phyloP scores from a whole-genome alignment of 139 green algal species.

The Edaphochlamys debaryana region DNA sequence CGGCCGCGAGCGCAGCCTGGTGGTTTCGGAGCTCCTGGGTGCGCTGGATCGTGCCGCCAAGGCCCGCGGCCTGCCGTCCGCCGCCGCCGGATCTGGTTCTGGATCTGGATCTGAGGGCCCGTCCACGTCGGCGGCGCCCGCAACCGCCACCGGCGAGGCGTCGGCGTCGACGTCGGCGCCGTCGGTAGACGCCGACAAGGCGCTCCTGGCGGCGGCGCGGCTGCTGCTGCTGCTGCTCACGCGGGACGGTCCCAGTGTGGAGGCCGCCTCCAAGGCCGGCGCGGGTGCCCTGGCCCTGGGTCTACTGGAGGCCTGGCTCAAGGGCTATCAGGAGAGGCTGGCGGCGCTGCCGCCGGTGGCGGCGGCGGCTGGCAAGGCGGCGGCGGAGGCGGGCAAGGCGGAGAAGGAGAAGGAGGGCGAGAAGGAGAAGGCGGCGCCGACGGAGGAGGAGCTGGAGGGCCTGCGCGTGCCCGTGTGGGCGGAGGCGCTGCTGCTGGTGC shows the following conservation, averaged over 20 bases:
- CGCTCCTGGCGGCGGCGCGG: conserved; percentile 64
- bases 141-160: not conserved
- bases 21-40: conserved; percentile 70
- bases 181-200: conserved; percentile 17
- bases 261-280: conserved; percentile 58
- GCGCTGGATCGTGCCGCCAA: too few relatives aligned
- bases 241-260: conserved; percentile 57
- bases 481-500: conserved; percentile 78
- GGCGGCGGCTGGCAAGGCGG: too few relatives aligned
- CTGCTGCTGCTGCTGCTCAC: conserved; percentile 80
- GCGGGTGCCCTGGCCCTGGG: conserved; percentile 51
- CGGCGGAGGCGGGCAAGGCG: too few relatives aligned
- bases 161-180: not conserved
- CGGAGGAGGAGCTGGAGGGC: not conserved
- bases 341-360: too few relatives aligned
- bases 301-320: conserved; percentile 73
- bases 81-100: too few relatives aligned
- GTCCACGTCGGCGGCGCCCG: not conserved
- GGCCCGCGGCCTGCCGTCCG: too few relatives aligned
- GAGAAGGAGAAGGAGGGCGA: not conserved
- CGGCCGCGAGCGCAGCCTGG: conserved; percentile 50
- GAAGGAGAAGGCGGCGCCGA: too few relatives aligned
- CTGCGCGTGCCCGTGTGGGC: conserved; percentile 83
- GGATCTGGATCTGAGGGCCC: too few relatives aligned
- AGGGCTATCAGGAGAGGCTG: too few relatives aligned